phyloP scores from a whole-genome alignment of 2,329 filamentous ascomycete genomes.

The Alternaria arborescens region DNA sequence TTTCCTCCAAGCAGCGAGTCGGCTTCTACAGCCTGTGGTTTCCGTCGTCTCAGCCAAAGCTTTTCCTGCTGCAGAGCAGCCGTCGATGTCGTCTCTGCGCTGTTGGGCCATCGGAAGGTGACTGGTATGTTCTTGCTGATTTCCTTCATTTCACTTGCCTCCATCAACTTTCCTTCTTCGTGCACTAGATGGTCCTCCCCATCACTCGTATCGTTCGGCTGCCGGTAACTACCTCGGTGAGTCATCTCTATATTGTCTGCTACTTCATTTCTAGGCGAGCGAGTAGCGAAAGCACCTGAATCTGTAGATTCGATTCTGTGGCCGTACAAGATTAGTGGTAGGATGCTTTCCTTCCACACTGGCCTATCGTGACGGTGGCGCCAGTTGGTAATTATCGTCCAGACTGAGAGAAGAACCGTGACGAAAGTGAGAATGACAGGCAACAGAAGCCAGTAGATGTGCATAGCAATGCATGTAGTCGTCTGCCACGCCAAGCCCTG shows the following conservation, averaged over 20 bases:
- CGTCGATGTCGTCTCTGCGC: neutral
- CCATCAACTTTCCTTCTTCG: neutral
- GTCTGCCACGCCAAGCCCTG: neutral
- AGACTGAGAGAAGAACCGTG: neutral
- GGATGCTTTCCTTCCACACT: neutral
- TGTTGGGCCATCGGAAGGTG: neutral
- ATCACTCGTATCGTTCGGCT: neutral
- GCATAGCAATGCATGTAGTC: neutral
- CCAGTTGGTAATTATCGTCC: neutral
- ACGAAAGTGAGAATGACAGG: neutral
- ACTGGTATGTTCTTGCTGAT: neutral
- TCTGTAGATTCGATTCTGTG: neutral
- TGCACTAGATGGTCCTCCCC: neutral
- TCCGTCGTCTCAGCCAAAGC: neutral
- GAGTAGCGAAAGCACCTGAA: neutral
- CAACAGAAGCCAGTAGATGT: neutral
- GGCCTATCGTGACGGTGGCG: neutral
- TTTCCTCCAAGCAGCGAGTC: neutral
- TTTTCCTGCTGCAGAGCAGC: neutral
- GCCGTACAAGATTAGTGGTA: neutral
- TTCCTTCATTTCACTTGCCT: neutral
- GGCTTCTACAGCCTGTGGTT: neutral
- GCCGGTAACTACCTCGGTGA: neutral
- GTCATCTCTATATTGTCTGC: neutral
- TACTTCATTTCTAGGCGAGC: neutral